These are phyloP conservation scores for Fusarium staphyleae DNA, from an alignment of 2,329 filamentous ascomycete genomes.

Conservation along the genomic window DNA sequence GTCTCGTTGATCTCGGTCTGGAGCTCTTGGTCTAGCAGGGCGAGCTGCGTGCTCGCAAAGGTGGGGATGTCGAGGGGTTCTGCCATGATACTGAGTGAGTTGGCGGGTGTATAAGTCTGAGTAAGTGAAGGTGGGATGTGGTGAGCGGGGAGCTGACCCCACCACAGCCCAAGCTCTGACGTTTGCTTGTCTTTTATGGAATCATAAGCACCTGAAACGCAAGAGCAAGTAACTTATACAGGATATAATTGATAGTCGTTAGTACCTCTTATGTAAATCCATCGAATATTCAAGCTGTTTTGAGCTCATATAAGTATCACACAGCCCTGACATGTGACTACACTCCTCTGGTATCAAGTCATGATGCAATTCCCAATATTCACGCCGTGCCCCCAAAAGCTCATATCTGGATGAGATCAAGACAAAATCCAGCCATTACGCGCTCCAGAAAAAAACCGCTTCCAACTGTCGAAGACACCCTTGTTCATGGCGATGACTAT, in stretches of 20 bases:
- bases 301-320: not conserved
- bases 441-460: not conserved
- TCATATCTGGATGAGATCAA: not conserved
- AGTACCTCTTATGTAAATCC: not conserved
- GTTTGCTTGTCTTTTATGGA: constrained; percentile 5
- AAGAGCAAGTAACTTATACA: not conserved
- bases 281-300: not conserved
- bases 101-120: constrained; percentile 8
- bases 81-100: not conserved
- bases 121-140: constrained; percentile 23
- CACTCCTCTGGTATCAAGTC: constrained; percentile 25
- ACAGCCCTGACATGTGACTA: not conserved
- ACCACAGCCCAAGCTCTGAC: constrained; percentile 25
- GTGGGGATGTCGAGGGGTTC: constrained; percentile 66
- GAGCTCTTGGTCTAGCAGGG: constrained; percentile 74
- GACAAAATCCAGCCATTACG: not conserved
- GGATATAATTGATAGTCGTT: not conserved
- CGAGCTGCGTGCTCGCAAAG: constrained; percentile 75
- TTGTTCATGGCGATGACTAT: not conserved
- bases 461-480: not conserved
- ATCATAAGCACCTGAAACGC: constrained; percentile 14
- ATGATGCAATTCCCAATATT: constrained; percentile 22
- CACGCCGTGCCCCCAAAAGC: constrained; percentile 6
- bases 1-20: constrained; percentile 76
- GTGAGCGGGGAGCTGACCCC: constrained; percentile 33